phyloP scores from a whole-genome alignment of 1,284 basidiomycete genomes.

The Ustilago lituana region DNA sequence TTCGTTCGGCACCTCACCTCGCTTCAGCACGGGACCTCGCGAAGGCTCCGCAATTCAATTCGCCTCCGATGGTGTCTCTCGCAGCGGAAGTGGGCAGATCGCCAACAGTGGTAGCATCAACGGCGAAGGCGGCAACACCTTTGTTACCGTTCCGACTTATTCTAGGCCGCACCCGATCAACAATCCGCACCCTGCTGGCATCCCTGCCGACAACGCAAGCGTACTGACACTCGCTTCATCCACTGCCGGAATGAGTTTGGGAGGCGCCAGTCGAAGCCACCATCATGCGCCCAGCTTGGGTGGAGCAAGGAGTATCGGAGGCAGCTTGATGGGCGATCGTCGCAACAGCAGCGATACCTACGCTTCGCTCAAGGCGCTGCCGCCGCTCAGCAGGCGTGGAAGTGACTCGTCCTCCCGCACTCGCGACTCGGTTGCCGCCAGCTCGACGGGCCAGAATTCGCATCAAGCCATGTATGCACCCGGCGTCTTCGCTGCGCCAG shows the following conservation, averaged over 20 bases:
- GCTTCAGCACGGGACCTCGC: constrained; percentile 34
- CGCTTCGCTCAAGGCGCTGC: constrained; percentile 59
- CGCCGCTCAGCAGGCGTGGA: constrained; percentile 62
- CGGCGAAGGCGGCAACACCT: constrained; percentile 29
- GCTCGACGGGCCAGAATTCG: constrained; percentile 54
- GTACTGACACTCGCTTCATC: constrained; percentile 91
- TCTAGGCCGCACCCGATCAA: constrained; percentile 90
- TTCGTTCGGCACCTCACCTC: constrained; percentile 26
- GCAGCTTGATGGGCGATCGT: constrained; percentile 58
- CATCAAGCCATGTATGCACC: constrained; percentile 50
- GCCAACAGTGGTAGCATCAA: background rate
- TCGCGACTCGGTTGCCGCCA: constrained; percentile 45
- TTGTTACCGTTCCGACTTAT: constrained; percentile 74
- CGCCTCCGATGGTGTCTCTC: constrained; percentile 18
- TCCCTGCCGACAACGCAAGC: constrained; percentile 89
- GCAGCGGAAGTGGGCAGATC: constrained; percentile 26
- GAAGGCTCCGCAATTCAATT: constrained; percentile 33
- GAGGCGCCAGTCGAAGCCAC: constrained; percentile 47
- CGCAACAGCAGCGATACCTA: constrained; percentile 59
- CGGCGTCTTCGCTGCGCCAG: constrained; percentile 15
- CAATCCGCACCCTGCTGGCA: constrained; percentile 89
- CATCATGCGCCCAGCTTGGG: constrained; percentile 50
- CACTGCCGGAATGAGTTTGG: constrained; percentile 69
- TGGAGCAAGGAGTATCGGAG: constrained; percentile 56
- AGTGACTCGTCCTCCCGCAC: constrained; percentile 57